Conservation (phyloP, 2,329 filamentous ascomycete species). For the Monilinia fructicola region DNA sequence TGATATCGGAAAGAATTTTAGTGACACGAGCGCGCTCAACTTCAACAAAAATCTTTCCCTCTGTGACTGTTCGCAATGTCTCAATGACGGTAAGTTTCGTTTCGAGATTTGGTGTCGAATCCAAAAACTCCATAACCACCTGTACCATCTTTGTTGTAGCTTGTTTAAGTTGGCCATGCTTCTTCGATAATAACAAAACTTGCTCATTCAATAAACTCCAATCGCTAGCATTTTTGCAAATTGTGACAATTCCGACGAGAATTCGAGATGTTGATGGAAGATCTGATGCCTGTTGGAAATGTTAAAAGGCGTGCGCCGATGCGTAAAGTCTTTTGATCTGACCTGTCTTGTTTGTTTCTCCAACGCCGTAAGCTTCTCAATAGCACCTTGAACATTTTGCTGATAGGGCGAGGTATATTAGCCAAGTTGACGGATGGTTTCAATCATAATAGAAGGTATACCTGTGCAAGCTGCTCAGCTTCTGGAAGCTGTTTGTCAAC, state of each 20-base stretch:
- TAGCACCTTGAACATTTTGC: conserved; percentile 78
- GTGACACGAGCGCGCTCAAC: conserved; percentile 96
- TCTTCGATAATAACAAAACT: conserved; percentile 93
- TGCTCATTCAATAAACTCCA: conserved; percentile 97
- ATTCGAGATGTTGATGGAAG: conserved; percentile 90
- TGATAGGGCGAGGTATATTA: conserved; percentile 41
- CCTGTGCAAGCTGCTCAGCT: conserved; percentile 85
- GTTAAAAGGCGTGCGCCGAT: conserved; percentile 34
- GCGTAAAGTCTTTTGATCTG: conserved; percentile 34
- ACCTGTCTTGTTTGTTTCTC: conserved; percentile 99
- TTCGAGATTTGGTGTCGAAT: conserved; percentile 79
- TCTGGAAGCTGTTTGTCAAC: conserved; percentile 89
- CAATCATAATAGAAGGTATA: conserved; percentile 43
- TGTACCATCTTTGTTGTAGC: conserved; percentile 99
- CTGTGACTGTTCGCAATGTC: conserved; percentile 90
- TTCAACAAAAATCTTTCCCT: conserved; percentile 99
- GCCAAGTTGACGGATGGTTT: background rate
- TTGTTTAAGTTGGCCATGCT: conserved; percentile 99
- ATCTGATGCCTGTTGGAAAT: conserved; percentile 74
- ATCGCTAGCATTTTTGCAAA: conserved; percentile 89
- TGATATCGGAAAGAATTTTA: conserved; percentile 93
- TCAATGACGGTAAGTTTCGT: conserved; percentile 93
- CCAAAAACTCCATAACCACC: conserved; percentile 87
- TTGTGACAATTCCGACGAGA: conserved; percentile 82
- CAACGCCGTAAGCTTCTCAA: conserved; percentile 87